Percentiles rank a stretch among this genome's conserved stretches.
phyloP scores from a whole-genome alignment of 148 eudicot genomes.

The Rhododendron kiyosumense region DNA sequence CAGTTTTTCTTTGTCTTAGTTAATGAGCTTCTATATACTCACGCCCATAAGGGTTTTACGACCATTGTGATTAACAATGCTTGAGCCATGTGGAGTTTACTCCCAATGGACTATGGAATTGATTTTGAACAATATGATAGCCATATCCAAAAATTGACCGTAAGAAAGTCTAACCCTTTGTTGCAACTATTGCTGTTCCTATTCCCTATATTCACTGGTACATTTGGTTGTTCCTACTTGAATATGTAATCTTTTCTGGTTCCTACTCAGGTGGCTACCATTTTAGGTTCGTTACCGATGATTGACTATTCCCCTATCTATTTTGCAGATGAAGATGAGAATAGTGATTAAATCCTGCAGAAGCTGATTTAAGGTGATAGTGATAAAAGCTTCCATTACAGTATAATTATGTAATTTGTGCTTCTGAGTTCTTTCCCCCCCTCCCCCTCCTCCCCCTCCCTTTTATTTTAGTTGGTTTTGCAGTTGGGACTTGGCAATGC shows the following conservation, averaged over 20 bases:
- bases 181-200: background rate
- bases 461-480: background rate
- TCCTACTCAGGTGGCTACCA: background rate
- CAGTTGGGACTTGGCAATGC: background rate
- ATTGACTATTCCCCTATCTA: background rate
- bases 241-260: background rate
- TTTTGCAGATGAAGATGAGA: conserved; percentile 21
- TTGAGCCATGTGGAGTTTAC: background rate
- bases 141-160: background rate
- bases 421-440: background rate
- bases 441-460: background rate
- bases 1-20: background rate
- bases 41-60: background rate
- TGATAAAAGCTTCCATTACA: background rate
- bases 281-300: background rate
- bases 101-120: background rate
- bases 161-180: background rate
- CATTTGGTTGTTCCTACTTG: background rate
- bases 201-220: background rate
- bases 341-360: conserved; percentile 17
- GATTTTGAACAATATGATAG: background rate
- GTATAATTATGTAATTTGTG: conserved; percentile 7
- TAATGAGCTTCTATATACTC: background rate
- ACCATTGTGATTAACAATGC: background rate
- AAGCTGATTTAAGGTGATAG: background rate